A percentile compares a stretch with the other conserved stretches of the same genome.
Evolutionary conservation across 1,284 basidiomycete genomes (phyloP).

Genomic region (Amylostereum areolatum): DNA sequence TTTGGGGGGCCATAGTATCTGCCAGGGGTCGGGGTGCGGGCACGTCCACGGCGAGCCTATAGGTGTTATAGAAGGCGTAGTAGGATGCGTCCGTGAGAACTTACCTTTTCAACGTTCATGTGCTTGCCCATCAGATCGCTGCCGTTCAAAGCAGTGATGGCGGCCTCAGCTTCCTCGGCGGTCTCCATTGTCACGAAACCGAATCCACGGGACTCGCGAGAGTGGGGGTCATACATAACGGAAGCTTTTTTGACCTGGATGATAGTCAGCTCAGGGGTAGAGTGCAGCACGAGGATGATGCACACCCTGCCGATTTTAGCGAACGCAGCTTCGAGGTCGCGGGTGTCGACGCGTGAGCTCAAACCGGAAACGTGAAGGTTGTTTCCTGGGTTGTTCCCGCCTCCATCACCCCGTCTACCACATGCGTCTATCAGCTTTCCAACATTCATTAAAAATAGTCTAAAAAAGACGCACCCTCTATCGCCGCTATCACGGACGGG

Average conservation of each 20-base stretch:
- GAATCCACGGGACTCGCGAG: conserved; percentile 93
- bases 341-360: conserved; percentile 74
- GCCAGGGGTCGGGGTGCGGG: conserved; percentile 92
- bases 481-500: conserved; percentile 47
- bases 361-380: conserved; percentile 95
- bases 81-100: conserved; percentile 8
- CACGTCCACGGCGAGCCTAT: conserved; percentile 89
- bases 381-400: conserved; percentile 81
- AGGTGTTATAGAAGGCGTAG: conserved; percentile 9
- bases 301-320: conserved; percentile 85
- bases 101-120: conserved; percentile 83
- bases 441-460: neutral
- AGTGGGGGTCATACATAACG: conserved; percentile 97
- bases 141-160: conserved; percentile 77
- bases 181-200: conserved; percentile 96
- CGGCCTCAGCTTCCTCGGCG: conserved; percentile 83
- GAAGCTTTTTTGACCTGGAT: conserved; percentile 78
- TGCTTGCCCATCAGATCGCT: conserved; percentile 84
- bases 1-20: conserved; percentile 92
- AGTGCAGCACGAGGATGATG: conserved; percentile 12
- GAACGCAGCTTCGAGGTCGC: conserved; percentile 85
- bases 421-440: neutral
- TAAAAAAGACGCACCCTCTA: conserved; percentile 41
- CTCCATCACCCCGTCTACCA: conserved; percentile 26
- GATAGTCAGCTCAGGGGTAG: neutral